Conservation (phyloP, 495 filamentous ascomycete genomes). For the Astrothelium subdiscretum region DNA sequence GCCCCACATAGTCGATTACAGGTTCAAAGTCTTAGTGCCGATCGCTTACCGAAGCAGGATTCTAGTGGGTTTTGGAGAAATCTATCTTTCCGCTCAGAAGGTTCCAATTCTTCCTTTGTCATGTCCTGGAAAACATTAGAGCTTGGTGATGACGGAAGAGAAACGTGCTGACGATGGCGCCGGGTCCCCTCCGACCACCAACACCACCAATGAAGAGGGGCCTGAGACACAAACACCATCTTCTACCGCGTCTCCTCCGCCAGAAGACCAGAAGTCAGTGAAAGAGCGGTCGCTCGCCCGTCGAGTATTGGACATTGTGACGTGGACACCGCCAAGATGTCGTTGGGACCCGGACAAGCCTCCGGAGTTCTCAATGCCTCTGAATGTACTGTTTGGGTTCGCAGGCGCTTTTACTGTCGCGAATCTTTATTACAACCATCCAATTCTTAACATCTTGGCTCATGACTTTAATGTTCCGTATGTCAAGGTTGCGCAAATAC, state of each 20-base stretch:
- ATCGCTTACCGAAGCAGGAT: neutral
- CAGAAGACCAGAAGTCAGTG: conserved; percentile 1
- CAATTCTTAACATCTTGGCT: conserved; percentile 54
- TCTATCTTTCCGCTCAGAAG: neutral
- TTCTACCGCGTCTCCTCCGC: neutral
- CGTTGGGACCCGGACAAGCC: conserved; percentile 46
- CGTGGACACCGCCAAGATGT: conserved; percentile 43
- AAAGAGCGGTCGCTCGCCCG: conserved; percentile 16
- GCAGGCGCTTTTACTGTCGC: conserved; percentile 47
- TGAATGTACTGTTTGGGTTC: conserved; percentile 51
- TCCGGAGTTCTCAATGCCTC: conserved; percentile 43
- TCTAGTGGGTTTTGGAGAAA: neutral
- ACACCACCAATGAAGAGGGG: neutral
- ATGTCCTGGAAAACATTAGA: neutral
- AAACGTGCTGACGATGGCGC: neutral
- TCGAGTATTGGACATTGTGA: conserved; percentile 25
- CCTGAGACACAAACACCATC: neutral
- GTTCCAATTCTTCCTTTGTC: neutral
- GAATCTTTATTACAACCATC: conserved; percentile 63
- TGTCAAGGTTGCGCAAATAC: conserved; percentile 40
- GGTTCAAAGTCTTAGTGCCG: neutral
- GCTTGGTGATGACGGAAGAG: neutral
- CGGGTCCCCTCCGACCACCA: neutral
- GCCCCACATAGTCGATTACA: neutral
- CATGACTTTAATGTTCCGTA: conserved; percentile 46